Evolutionary conservation across 140 eudicot species (phyloP), one percentile per base, ranked within the genome.

Genomic region (Flaveria floridana): DNA sequence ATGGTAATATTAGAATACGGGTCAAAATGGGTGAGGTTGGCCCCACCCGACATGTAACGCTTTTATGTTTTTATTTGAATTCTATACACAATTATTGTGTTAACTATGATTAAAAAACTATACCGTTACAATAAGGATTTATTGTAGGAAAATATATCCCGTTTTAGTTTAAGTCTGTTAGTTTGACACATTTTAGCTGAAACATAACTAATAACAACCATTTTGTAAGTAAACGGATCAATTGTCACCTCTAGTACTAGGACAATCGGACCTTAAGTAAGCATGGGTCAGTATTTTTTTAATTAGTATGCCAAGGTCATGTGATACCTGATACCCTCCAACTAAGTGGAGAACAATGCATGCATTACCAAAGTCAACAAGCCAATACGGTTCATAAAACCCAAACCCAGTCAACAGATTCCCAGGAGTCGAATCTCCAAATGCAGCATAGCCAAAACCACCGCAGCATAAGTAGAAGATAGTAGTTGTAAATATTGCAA

Each of bases 401-500:
- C 87, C 85, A 77, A 84, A 80, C 58, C 87, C 87, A 0, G 87
- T 75, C 63, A 84, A 77, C 68, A 79, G 74, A 85, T 87, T 89
- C 34, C 92, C 96, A 3, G 96, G 96, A 19, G 96, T 80, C 61
- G 25, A 70, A 73, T 85, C 73, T 47, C 96, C 96, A 70, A 89
- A 87, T 44, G 96, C 96, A 15, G 96, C 96, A 71, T 89, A 89
- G n/a, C 96, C 92, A 11, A 82, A 85, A 70, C 87, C 80, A 14
- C 88, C 92, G 58, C 90, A 89, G 53, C 77, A 83, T 9, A 89
- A 79, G 79, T 86, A 89, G 81, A 89, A 86, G 67, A 85, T 82
- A 56, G 89, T 83, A 26, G 96, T 86, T 46, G 84, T 74, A 25
- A 50, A 37, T n/a, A 81, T 74, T 30, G 85, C 78, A 61, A 59